A percentile compares a stretch with the other conserved stretches of the same genome.
These are phyloP conservation scores for Mortierella sp. DNA, from an alignment of 371 early-diverging fungal genomes.

Conservation along the genomic window DNA sequence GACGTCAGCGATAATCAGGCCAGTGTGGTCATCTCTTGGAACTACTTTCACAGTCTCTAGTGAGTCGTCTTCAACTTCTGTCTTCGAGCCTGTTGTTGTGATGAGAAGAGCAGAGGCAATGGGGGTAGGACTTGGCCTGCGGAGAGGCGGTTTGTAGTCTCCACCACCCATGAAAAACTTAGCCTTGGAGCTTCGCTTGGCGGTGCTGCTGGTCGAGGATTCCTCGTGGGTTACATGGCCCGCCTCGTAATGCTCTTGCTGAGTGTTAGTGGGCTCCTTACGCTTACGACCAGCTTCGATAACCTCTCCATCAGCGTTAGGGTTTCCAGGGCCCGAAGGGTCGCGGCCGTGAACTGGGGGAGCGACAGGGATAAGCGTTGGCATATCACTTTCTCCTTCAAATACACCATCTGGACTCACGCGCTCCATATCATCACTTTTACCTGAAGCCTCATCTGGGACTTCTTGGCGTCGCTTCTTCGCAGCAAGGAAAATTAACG, in stretches of 20 bases:
- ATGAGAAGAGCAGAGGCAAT: slow-evolving; percentile 7
- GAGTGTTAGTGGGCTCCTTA: slow-evolving; percentile 15
- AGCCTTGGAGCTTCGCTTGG: slow-evolving; percentile 30
- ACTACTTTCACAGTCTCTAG: slow-evolving; percentile 9
- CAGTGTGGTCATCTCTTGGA: not conserved
- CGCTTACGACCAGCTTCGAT: slow-evolving; percentile 22
- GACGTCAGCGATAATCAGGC: slow-evolving; percentile 3
- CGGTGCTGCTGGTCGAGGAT: slow-evolving; percentile 9
- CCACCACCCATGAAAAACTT: slow-evolving; percentile 48
- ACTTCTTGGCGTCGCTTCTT: slow-evolving; percentile 21
- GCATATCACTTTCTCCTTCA: slow-evolving; percentile 10
- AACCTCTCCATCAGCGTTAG: not conserved
- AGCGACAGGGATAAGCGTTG: slow-evolving; percentile 11
- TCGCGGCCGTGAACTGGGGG: not conserved
- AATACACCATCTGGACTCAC: slow-evolving; percentile 22
- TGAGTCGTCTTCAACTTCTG: slow-evolving; percentile 2
- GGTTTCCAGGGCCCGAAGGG: not conserved
- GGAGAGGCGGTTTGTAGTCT: slow-evolving; percentile 23
- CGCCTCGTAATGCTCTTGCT: slow-evolving; percentile 6
- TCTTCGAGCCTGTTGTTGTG: slow-evolving; percentile 11
- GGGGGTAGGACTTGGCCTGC: slow-evolving; percentile 22
- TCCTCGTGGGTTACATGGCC: slow-evolving; percentile 8
- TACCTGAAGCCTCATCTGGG: slow-evolving; percentile 6
- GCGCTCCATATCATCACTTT: slow-evolving; percentile 4
- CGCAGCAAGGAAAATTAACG: slow-evolving; percentile 27